Conservation (phyloP, 1,284 basidiomycete species). For the Peniophora sp. region DNA sequence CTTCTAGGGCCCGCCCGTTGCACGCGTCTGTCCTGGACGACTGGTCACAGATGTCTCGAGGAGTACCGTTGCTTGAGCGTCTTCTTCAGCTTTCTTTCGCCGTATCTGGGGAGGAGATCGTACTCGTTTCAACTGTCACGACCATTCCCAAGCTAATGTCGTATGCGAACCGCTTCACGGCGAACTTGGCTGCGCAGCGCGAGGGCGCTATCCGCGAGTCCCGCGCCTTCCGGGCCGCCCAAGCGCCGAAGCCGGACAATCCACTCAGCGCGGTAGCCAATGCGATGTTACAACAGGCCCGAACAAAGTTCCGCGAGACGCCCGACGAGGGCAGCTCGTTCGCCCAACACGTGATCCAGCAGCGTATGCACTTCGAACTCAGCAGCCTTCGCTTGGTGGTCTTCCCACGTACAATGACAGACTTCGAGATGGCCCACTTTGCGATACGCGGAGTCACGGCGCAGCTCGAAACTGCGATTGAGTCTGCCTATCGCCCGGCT, state of each 20-base stretch:
- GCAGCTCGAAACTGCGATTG: conserved; percentile 53
- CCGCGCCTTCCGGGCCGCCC: conserved; percentile 58
- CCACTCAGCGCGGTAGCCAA: conserved; percentile 76
- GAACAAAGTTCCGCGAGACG: conserved; percentile 56
- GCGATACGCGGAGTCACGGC: conserved; percentile 58
- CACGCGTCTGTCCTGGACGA: conserved; percentile 75
- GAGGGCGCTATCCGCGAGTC: conserved; percentile 70
- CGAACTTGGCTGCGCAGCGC: conserved; percentile 65
- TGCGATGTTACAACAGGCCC: conserved; percentile 72
- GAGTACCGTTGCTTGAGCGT: conserved; percentile 34
- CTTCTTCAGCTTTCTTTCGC: conserved; percentile 72
- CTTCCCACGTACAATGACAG: conserved; percentile 69
- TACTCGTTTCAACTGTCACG: conserved; percentile 62
- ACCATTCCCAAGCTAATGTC: conserved; percentile 69
- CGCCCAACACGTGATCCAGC: conserved; percentile 54
- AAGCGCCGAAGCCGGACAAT: conserved; percentile 62
- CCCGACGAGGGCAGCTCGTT: conserved; percentile 31
- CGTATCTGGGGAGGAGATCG: conserved; percentile 66
- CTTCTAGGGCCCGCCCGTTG: conserved; percentile 68
- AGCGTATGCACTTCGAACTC: conserved; percentile 65
- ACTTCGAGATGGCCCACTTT: conserved; percentile 68
- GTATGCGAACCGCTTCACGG: conserved; percentile 65
- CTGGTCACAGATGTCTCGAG: conserved; percentile 53
- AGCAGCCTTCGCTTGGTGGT: conserved; percentile 56
- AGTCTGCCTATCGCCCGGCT: conserved; percentile 37